These are phyloP conservation scores for Leptographium wingfieldii DNA, from an alignment of 2,329 filamentous ascomycete species.

Conservation along the genomic window DNA sequence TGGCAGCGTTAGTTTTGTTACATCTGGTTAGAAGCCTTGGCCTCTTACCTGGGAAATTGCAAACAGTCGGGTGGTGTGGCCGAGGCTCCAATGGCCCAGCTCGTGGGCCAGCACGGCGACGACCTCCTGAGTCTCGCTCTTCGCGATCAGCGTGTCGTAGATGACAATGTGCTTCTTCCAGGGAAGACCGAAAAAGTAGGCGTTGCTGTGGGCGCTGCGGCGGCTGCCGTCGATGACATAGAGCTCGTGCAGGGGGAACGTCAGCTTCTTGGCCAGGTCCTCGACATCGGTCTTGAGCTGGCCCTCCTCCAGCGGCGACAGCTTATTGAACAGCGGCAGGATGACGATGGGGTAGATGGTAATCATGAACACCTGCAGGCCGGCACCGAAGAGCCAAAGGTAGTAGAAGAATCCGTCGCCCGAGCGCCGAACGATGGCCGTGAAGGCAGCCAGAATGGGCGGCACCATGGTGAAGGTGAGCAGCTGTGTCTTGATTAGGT, in stretches of 20 bases:
- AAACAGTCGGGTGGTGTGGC: slow-evolving; percentile 86
- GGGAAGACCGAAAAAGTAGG: slow-evolving; percentile 91
- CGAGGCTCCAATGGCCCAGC: slow-evolving; percentile 91
- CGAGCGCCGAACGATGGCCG: slow-evolving; percentile 88
- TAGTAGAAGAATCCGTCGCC: slow-evolving; percentile 96
- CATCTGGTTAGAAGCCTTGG: neutral
- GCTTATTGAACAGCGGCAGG: slow-evolving; percentile 93
- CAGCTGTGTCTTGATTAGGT: slow-evolving; percentile 83
- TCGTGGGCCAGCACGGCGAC: slow-evolving; percentile 92
- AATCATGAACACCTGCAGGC: slow-evolving; percentile 85
- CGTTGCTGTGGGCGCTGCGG: slow-evolving; percentile 73
- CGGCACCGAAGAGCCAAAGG: slow-evolving; percentile 84
- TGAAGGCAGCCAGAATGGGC: slow-evolving; percentile 82
- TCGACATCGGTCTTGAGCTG: slow-evolving; percentile 82
- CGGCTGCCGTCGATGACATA: slow-evolving; percentile 93
- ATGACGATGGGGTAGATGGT: slow-evolving; percentile 94
- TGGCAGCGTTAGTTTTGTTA: slow-evolving; percentile 23
- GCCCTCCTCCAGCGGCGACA: slow-evolving; percentile 81
- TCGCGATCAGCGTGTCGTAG: slow-evolving; percentile 94
- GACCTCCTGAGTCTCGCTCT: slow-evolving; percentile 83
- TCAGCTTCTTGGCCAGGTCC: slow-evolving; percentile 64
- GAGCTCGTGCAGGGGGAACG: slow-evolving; percentile 85
- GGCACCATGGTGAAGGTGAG: slow-evolving; percentile 69
- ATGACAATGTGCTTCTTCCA: slow-evolving; percentile 99
- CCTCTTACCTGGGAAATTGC: slow-evolving; percentile 62